Conservation (phyloP, 805 yeast species). For the Metschnikowia chrysomelidarum region DNA sequence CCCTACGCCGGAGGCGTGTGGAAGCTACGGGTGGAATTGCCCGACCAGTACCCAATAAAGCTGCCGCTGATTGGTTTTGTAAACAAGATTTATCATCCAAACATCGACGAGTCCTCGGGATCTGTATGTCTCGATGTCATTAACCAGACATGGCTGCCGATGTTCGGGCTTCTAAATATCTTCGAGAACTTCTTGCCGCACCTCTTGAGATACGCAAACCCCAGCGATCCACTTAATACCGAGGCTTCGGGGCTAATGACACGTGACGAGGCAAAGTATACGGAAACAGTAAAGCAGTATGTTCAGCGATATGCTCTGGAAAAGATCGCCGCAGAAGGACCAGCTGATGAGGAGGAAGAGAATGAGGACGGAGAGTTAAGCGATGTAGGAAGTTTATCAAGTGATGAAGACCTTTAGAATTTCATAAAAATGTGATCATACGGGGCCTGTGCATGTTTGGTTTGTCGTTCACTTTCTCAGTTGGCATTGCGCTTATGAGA, state of each 20-base stretch:
- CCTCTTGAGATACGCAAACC: conserved; percentile 85
- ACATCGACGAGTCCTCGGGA: conserved; percentile 87
- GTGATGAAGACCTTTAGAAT: conserved; percentile 46
- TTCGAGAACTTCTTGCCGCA: conserved; percentile 95
- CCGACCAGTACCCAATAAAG: conserved; percentile 92
- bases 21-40: conserved; percentile 89
- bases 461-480: background rate
- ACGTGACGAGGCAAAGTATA: conserved; percentile 64
- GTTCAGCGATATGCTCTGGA: conserved; percentile 61
- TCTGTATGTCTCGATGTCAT: conserved; percentile 94
- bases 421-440: too few relatives aligned
- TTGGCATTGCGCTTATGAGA: background rate
- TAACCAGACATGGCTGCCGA: conserved; percentile 97
- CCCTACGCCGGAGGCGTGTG: conserved; percentile 90
- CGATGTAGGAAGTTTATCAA: conserved; percentile 48
- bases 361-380: conserved; percentile 45
- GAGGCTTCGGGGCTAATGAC: conserved; percentile 82
- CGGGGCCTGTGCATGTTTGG: background rate
- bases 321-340: conserved; percentile 41
- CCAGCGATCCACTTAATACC: conserved; percentile 89
- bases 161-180: conserved; percentile 88
- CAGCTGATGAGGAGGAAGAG: conserved; percentile 29
- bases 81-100: conserved; percentile 92
- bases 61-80: conserved; percentile 94
- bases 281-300: conserved; percentile 66